Percentiles rank a stretch among this genome's conserved stretches.
phyloP scores from a whole-genome alignment of 2,329 filamentous ascomycete genomes.

The Arthrinium phaeospermum region DNA sequence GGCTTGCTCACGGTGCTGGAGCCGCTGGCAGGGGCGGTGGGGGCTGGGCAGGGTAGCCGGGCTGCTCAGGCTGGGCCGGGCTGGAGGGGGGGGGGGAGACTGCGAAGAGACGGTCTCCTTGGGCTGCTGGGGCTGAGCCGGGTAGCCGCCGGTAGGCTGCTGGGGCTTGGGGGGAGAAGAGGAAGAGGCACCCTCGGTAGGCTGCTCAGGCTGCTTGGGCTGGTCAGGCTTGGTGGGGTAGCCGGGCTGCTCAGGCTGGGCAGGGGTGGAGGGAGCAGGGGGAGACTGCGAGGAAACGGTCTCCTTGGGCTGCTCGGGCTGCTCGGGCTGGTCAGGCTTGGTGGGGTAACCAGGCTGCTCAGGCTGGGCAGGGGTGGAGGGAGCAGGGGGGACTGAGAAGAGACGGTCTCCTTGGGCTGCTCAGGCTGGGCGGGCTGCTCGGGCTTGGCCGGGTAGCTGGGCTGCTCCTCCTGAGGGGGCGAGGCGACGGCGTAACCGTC shows the following conservation, averaged over 20 bases:
- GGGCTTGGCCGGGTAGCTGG: neutral
- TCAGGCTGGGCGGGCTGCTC: neutral
- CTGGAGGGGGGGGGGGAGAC: neutral
- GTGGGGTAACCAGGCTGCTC: neutral
- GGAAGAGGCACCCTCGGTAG: neutral
- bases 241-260: neutral
- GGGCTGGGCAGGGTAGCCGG: conserved; percentile 10
- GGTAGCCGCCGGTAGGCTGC: neutral
- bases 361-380: neutral
- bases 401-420: neutral
- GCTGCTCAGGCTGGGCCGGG: neutral
- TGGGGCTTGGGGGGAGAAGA: neutral
- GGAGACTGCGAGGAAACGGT: neutral
- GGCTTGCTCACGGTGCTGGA: conserved; percentile 6
- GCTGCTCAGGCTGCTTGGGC: neutral
- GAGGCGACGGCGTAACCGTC: too few relatives aligned
- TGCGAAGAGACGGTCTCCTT: too few relatives aligned
- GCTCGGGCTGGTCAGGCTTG: neutral
- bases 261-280: neutral
- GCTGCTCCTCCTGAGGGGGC: neutral
- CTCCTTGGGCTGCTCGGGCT: neutral
- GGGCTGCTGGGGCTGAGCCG: neutral
- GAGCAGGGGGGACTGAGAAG: neutral
- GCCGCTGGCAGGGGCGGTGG: neutral
- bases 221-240: neutral